Evolutionary conservation across 371 early-diverging fungal species (phyloP), one percentile per base, ranked within the genome.

Genomic region (Choanephora cucurbitarum): DNA sequence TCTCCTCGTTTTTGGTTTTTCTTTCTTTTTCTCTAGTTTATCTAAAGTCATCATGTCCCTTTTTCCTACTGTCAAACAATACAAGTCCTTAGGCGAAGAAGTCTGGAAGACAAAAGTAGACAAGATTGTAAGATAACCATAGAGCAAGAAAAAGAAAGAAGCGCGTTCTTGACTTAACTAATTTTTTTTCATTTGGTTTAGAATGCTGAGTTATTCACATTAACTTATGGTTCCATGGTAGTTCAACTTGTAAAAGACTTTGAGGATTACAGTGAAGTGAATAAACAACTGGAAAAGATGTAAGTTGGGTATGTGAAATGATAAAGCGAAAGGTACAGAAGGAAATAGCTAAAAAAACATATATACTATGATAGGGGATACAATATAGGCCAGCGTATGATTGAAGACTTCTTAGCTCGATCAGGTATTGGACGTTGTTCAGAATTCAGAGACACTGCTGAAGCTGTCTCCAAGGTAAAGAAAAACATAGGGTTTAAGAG

Each of bases 221-320:
- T 98, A 52, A 98, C 99, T 46, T 98, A 98, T 72, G 99, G 99
- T 15, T 92, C 99, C 4, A 80, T 98, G 19, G 99, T 98, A 1
- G 91, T 91, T 24, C 98, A 97, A 58, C 83, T 98, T 6, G 83
- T 95, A 45, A 92, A 94, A 65, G 99, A 98, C 77, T 92, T 90
- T 66, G 95, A 96, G 58, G 93, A 96, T 74, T 95, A 92, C 53
- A 60, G 64, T 41, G 89, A 92, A 58, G 97, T 98, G 34, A 98
- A 98, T 76, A 88, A 89, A 67, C 95, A 97, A 67, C 86, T 98
- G 44, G 98, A 97, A 34, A 94, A 95, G 72, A 96, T 98, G 95
- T 92, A 85, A 51, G 73, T 41, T 13, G n/a, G n/a, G n/a, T n/a
- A n/a, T n/a, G n/a, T n/a, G n/a, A n/a, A n/a, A n/a, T n/a, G n/a